Evolutionary conservation across 2,329 filamentous ascomycete genomes (phyloP).

Genomic region (Aspergillus brunneoviolaceus): DNA sequence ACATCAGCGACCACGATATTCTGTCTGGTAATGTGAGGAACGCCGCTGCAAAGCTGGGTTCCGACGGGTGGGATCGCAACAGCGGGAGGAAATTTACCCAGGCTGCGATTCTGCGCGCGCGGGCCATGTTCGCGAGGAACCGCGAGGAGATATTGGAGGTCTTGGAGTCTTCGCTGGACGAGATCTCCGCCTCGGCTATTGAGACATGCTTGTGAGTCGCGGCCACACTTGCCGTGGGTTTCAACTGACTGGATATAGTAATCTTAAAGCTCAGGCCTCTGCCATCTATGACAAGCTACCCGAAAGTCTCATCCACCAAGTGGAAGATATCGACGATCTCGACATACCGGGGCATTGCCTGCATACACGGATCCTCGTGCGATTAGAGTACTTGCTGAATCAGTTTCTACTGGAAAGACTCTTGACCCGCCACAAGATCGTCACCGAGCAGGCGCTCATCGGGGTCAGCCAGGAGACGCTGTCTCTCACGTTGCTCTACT

Average conservation of each 20-base stretch:
- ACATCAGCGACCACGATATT: constrained; percentile 6
- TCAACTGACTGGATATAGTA: background rate
- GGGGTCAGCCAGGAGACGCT: constrained; percentile 4
- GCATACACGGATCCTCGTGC: background rate
- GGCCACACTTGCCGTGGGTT: background rate
- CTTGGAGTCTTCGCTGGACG: background rate
- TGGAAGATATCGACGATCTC: background rate
- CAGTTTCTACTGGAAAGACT: constrained; percentile 6
- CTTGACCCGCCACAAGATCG: constrained; percentile 1
- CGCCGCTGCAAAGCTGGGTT: background rate
- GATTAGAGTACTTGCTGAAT: background rate
- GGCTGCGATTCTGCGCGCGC: background rate
- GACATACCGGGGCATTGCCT: background rate
- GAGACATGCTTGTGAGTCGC: background rate
- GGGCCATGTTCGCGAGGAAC: constrained; percentile 3
- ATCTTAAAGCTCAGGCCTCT: background rate
- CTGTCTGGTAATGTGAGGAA: background rate
- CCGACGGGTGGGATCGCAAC: background rate
- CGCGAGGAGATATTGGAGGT: constrained; percentile 2
- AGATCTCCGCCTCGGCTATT: background rate
- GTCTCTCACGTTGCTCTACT: background rate
- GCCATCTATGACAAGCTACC: background rate
- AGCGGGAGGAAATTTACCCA: background rate
- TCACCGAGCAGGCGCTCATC: background rate
- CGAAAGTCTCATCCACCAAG: background rate